Percentiles rank a stretch among this genome's conserved stretches.
Evolutionary conservation across 2,329 filamentous ascomycete genomes (phyloP).

Genomic region (Aciculosporium take): DNA sequence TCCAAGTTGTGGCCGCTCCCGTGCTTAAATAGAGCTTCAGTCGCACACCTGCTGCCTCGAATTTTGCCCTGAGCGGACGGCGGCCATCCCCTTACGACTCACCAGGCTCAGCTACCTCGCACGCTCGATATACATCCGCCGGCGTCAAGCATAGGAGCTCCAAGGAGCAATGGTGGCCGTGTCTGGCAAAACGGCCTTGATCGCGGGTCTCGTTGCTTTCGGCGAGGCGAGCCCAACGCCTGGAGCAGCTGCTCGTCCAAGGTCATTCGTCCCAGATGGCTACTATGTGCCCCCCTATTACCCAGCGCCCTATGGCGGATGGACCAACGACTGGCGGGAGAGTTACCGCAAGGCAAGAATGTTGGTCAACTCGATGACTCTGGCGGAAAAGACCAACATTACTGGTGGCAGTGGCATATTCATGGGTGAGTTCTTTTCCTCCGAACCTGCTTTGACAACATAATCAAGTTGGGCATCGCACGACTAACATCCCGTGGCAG

Average conservation of each 20-base stretch:
- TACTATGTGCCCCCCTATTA: slow-evolving; percentile 45
- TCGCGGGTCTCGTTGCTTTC: neutral
- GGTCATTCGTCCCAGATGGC: neutral
- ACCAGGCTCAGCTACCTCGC: too few relatives aligned
- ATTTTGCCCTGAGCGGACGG: too few relatives aligned
- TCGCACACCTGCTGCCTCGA: too few relatives aligned
- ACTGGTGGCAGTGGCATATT: slow-evolving; percentile 56
- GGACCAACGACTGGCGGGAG: slow-evolving; percentile 51
- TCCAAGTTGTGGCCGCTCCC: too few relatives aligned
- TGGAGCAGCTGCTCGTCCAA: neutral
- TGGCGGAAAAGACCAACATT: slow-evolving; percentile 69
- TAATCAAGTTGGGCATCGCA: neutral
- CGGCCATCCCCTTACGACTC: too few relatives aligned
- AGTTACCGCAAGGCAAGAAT: slow-evolving; percentile 56
- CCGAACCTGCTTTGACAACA: neutral
- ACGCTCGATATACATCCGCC: neutral
- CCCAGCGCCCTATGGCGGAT: slow-evolving; percentile 58
- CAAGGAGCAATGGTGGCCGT: neutral
- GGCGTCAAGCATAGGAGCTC: neutral
- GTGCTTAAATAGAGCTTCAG: too few relatives aligned
- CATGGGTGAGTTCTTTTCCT: slow-evolving; percentile 38
- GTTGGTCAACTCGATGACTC: slow-evolving; percentile 60
- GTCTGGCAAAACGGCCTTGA: neutral
- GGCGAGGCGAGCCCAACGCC: neutral
- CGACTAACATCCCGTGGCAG: neutral